Percentiles rank a stretch among this genome's conserved stretches.
phyloP scores from a whole-genome alignment of 441 rosid genomes.

The Croton laevigatus region DNA sequence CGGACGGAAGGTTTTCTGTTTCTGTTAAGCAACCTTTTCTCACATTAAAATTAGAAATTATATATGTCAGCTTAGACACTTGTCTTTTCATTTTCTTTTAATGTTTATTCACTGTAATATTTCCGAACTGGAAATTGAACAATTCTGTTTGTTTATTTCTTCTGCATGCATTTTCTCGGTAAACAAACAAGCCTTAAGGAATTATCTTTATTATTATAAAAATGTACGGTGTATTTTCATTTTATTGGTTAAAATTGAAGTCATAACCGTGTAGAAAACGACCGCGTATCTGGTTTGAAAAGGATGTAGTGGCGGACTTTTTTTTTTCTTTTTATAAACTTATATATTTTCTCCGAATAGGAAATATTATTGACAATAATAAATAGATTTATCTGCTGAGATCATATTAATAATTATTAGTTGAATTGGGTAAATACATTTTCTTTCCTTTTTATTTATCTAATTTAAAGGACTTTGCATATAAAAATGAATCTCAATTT shows the following conservation, averaged over 20 bases:
- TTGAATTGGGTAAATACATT: neutral
- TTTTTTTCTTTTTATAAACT: neutral
- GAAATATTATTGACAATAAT: neutral
- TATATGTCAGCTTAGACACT: neutral
- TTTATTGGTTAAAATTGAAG: slow-evolving; percentile 6
- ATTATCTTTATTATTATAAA: neutral
- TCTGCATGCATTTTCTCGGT: slow-evolving; percentile 18
- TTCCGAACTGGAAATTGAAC: neutral
- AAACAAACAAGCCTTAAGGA: neutral
- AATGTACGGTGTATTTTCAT: neutral
- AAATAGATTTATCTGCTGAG: neutral
- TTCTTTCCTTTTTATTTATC: neutral
- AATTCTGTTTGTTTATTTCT: neutral
- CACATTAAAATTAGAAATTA: neutral
- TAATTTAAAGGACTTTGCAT: neutral
- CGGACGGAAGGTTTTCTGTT: neutral
- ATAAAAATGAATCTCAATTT: neutral
- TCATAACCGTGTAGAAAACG: slow-evolving; percentile 13
- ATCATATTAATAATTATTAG: neutral
- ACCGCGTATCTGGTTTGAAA: slow-evolving; percentile 21
- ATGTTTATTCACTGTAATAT: neutral
- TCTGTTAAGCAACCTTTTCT: slow-evolving; percentile 2
- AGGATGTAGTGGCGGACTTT: slow-evolving; percentile 3
- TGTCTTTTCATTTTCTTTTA: neutral
- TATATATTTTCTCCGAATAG: neutral